Conservation (phyloP, 331 rosid species). For the Stylosanthes scabra region DNA sequence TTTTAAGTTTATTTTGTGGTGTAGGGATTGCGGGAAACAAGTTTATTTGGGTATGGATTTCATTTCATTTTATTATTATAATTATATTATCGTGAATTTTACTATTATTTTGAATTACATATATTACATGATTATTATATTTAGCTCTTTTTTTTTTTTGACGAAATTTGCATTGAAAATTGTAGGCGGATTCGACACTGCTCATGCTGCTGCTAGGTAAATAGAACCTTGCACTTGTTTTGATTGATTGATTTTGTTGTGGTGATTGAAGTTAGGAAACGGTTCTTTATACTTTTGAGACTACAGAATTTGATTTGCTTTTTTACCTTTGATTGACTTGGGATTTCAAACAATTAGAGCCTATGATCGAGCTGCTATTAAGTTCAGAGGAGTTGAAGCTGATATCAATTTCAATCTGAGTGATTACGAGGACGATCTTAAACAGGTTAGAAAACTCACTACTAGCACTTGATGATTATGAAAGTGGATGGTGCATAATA, state of each 20-base stretch:
- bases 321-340: conserved; percentile 23
- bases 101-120: conserved; percentile 20
- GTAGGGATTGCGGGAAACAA: conserved; percentile 99
- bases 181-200: conserved; percentile 99
- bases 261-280: background rate
- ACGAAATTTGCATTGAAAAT: conserved; percentile 39
- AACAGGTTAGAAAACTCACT: conserved; percentile 63
- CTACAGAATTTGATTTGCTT: too few species aligned
- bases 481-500: background rate
- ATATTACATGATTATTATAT: conserved; percentile 44
- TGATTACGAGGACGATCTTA: conserved; percentile 94
- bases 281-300: background rate
- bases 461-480: conserved; percentile 30
- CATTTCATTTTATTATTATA: background rate
- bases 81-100: conserved; percentile 17
- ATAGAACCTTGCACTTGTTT: conserved; percentile 7
- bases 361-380: conserved; percentile 97
- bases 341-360: conserved; percentile 61
- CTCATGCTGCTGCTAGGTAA: conserved; percentile 97
- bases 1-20: conserved; percentile 29
- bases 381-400: conserved; percentile 97
- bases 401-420: conserved; percentile 88
- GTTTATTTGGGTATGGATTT: conserved; percentile 89
- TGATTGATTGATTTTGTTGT: conserved; percentile 7
- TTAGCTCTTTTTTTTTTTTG: conserved; percentile 43